A percentile compares a stretch with the other conserved stretches of the same genome.
These are phyloP conservation scores for Triticum timopheevii DNA, from an alignment of 176 grass and related monocot genomes.

Conservation along the genomic window DNA sequence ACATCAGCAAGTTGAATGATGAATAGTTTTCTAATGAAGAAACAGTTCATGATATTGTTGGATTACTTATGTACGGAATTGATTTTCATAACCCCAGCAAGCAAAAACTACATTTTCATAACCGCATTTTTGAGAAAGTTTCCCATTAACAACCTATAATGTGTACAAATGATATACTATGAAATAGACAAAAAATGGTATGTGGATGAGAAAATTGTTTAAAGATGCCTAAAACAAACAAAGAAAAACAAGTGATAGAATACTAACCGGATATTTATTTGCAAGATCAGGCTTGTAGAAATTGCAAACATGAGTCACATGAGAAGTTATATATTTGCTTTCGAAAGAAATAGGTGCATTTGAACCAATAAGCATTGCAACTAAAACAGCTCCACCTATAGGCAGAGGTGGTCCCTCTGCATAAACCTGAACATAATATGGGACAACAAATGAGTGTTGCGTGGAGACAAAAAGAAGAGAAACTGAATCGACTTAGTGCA, in stretches of 20 bases:
- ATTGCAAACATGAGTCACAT: conserved; percentile 90
- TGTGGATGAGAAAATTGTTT: neutral
- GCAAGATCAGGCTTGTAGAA: conserved; percentile 94
- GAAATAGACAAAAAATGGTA: neutral
- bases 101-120: too few relatives aligned
- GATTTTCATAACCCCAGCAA: too few relatives aligned
- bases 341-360: conserved; percentile 91
- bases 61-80: too few relatives aligned
- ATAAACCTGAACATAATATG: conserved; percentile 46
- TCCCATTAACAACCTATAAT: conserved; percentile 91
- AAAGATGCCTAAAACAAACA: neutral
- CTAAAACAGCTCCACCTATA: conserved; percentile 79
- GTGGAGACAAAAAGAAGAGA: too few relatives aligned
- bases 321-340: conserved; percentile 88
- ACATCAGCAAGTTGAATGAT: too few relatives aligned
- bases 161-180: conserved; percentile 1
- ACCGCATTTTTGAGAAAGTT: conserved; percentile 81
- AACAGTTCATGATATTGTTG: too few relatives aligned
- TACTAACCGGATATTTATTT: conserved; percentile 90
- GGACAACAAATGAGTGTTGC: too few relatives aligned
- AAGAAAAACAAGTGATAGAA: neutral
- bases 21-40: too few relatives aligned
- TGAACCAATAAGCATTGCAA: conserved; percentile 94
- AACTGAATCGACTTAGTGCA: too few relatives aligned
- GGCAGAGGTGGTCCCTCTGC: conserved; percentile 85